Percentiles rank a stretch among this genome's conserved stretches.
Conservation (phyloP, 192 early-diverging fungal species). For the Coemansia sp. region DNA sequence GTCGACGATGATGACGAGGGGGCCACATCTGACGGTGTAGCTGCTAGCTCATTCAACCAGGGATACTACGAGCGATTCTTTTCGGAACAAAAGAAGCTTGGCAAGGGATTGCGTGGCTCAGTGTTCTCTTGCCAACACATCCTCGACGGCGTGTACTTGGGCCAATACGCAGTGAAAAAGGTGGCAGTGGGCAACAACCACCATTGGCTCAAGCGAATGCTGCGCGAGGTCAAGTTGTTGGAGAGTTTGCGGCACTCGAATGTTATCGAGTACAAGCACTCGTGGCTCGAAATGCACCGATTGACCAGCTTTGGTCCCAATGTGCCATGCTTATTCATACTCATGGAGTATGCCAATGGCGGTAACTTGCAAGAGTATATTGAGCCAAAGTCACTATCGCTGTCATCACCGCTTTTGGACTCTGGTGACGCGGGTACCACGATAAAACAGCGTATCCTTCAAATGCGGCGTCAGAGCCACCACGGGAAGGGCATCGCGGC, state of each 20-base stretch:
- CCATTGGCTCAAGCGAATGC: slow-evolving; percentile 88
- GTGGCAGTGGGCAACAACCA: slow-evolving; percentile 92
- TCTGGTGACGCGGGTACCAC: slow-evolving; percentile 14
- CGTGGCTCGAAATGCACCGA: slow-evolving; percentile 88
- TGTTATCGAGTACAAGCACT: slow-evolving; percentile 94
- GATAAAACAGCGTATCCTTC: slow-evolving; percentile 34
- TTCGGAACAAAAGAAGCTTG: slow-evolving; percentile 83
- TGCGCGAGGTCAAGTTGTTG: slow-evolving; percentile 91
- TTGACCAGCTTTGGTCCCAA: slow-evolving; percentile 73
- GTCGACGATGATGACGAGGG: background rate
- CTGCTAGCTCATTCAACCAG: slow-evolving; percentile 81
- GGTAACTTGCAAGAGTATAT: slow-evolving; percentile 96
- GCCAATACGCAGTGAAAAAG: slow-evolving; percentile 93
- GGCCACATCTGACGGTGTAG: slow-evolving; percentile 33
- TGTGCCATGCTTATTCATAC: slow-evolving; percentile 92
- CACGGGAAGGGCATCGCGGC: background rate
- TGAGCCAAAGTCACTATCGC: slow-evolving; percentile 24
- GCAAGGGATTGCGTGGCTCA: slow-evolving; percentile 85
- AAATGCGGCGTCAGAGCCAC: slow-evolving; percentile 28
- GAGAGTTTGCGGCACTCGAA: slow-evolving; percentile 90
- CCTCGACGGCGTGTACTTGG: slow-evolving; percentile 71
- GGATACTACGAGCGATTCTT: slow-evolving; percentile 97
- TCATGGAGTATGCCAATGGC: slow-evolving; percentile 96
- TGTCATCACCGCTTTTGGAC: background rate
- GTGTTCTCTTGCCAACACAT: slow-evolving; percentile 90